These are phyloP conservation scores for Rubus parviflorus DNA, from an alignment of 306 rosid genomes.

Conservation along the genomic window DNA sequence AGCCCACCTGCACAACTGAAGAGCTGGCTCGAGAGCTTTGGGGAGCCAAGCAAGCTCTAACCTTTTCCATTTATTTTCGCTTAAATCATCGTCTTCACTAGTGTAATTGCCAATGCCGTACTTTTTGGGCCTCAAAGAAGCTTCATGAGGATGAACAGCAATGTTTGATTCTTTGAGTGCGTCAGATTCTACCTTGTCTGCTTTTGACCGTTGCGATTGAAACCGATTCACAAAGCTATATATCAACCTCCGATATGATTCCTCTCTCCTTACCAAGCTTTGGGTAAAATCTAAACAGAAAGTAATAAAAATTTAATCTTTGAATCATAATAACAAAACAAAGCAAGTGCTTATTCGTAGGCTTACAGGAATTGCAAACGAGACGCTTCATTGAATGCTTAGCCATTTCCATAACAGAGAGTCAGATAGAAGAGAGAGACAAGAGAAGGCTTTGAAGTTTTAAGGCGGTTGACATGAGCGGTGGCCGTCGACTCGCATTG, in stretches of 20 bases:
- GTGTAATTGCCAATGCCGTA: conserved; percentile 38
- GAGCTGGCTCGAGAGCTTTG: conserved; percentile 86
- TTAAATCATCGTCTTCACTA: conserved; percentile 53
- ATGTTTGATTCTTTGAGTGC: conserved; percentile 33
- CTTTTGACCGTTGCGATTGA: conserved; percentile 51
- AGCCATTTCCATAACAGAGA: conserved; percentile 18
- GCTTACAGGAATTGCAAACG: conserved; percentile 27
- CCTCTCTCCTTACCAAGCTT: conserved; percentile 38
- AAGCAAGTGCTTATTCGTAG: neutral
- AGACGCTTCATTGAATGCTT: conserved; percentile 22
- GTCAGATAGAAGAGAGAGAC: neutral
- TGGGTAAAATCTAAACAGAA: conserved; percentile 45
- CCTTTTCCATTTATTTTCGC: conserved; percentile 56
- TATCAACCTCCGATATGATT: conserved; percentile 40
- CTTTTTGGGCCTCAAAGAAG: conserved; percentile 35
- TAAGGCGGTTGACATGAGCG: conserved; percentile 5
- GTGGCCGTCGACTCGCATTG: conserved; percentile 15
- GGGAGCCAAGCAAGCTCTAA: conserved; percentile 84
- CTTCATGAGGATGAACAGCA: conserved; percentile 29
- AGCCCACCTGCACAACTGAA: conserved; percentile 85
- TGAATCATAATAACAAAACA: neutral
- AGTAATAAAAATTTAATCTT: neutral
- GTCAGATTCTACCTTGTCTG: conserved; percentile 48
- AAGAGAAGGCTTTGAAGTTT: neutral
- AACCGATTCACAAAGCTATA: conserved; percentile 42